Base-by-base conservation (phyloP, 164 flowering plant species). In the Umbilicus rupestris region DNA sequence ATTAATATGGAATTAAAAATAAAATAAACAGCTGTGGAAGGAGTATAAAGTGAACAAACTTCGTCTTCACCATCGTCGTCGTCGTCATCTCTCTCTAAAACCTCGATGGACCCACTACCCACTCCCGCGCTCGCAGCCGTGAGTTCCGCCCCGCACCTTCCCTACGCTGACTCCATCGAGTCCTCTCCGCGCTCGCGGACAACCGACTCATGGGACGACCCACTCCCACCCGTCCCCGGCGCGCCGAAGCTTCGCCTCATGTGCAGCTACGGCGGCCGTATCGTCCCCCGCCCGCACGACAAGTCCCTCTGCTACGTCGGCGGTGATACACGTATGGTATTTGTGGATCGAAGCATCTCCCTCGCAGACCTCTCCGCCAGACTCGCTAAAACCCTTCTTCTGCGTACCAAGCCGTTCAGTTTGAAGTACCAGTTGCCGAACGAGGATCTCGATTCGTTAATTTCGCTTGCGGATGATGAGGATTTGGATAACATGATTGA, bases 221-320 rank as follows among this genome's bases (percentile, higher is more conserved):
- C 10, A 12, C 39, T 24, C 29, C 29, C 58, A 11, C 30, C 58
- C 58, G 14, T 33, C 39, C 16, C 60, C 4, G 28, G 14, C 16
- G 42, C 68, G 15, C 19, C 68, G 3, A 86, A 83, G 71, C 84
- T 93, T 24, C 88, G 98, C n/a, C 81, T 90, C 55, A 88, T 93
- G 94, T 88, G 97, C 77, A 87, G 94, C 83, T 87, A 86, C 63
- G 98, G 92, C 69, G 98, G 98, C 7, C 93, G 81, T 75, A 93
- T 93, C 64, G 78, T 90, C 42, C 97, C 98, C 11, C 90, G 97
- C 3, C 97, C 96, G 0, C 88, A 86, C 75, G 97, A 87, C 74
- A 87, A 84, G 72, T 76, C 85, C 0, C 89, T 93, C 33, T 88
- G 90, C 75, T 93, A 90, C 78, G 77, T 89, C 49, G 96, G 97